Evolutionary conservation across 495 filamentous ascomycete genomes (phyloP), one percentile per base, ranked within the genome.

Genomic region (Penicillium waksmanii): DNA sequence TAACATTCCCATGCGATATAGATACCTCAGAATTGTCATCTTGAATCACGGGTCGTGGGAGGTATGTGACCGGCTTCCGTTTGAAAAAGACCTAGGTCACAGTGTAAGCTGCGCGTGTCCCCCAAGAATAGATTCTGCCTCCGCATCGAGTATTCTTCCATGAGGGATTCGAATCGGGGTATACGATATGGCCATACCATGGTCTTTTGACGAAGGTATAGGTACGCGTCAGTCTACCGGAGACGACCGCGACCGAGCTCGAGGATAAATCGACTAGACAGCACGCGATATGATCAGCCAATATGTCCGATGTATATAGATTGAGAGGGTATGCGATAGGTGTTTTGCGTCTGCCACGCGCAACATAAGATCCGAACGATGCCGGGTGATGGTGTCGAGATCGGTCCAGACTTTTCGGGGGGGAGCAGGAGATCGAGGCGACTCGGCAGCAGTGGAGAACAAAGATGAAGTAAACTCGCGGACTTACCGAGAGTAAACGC

Each of bases 51-150:
- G 91, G 90, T 56, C 79, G 80, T 53, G 87, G 80, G 55, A 94
- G 76, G 70, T 90, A 89, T 79, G 92, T 89, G 65, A 98, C 93
- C 55, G 93, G 93, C 75, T 98, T 98, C 64, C 94, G 87, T 78
- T 97, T 97, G 77, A 91, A 96, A 56, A 96, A 84, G 57, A 98
- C 95, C 95, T 98, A 62, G 23, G 18, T 35, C 18, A 46, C 34
- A 27, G 33, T 42, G 64, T 75, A 25, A 77, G 71, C 60, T 57
- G 48, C 53, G 38, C 55, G 31, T 55, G 33, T 49, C 17, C 57
- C 38, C 8, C 43, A 18, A 12, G 27, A 34, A 17, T 25, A 43
- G 42, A 23, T 23, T 40, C 47, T 44, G 31, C 42, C n/a, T 59
- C 44, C 40, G 17, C 40, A 55, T 36, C 59, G 52, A 31, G 34